Evolutionary conservation across 768 basidiomycete genomes (phyloP).

Genomic region (Boletus insuetus): DNA sequence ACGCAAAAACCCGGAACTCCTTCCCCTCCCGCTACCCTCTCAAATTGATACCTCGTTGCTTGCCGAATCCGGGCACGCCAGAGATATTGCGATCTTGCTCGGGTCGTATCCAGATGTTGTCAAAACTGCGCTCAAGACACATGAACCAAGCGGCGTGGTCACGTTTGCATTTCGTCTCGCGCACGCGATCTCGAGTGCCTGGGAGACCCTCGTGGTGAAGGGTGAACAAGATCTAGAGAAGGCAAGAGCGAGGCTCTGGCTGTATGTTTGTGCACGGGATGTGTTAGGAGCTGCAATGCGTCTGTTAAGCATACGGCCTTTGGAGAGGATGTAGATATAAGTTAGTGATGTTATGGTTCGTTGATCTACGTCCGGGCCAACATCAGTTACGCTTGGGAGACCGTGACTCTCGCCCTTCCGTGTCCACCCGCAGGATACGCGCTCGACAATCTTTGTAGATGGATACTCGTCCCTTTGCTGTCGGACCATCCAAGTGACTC

Average conservation of each 20-base stretch:
- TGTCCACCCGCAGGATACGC: neutral
- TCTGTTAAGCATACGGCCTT: slow-evolving; percentile 81
- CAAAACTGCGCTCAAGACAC: slow-evolving; percentile 75
- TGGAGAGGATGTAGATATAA: slow-evolving; percentile 79
- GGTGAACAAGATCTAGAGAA: slow-evolving; percentile 74
- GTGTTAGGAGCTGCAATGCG: slow-evolving; percentile 87
- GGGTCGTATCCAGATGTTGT: slow-evolving; percentile 92
- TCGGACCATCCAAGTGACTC: neutral
- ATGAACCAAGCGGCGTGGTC: slow-evolving; percentile 89
- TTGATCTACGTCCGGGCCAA: no score
- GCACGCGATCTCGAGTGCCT: slow-evolving; percentile 88
- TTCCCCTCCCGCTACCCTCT: slow-evolving; percentile 70
- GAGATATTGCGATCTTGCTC: slow-evolving; percentile 84
- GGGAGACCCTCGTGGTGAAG: slow-evolving; percentile 87
- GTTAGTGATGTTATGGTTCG: neutral
- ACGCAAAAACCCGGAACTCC: slow-evolving; percentile 86
- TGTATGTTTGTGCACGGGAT: slow-evolving; percentile 86
- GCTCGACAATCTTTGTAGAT: neutral
- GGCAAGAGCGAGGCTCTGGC: slow-evolving; percentile 81
- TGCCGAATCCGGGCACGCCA: slow-evolving; percentile 63
- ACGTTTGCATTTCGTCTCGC: slow-evolving; percentile 85
- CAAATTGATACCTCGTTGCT: slow-evolving; percentile 70
- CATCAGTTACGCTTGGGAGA: neutral
- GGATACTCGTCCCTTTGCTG: no score
- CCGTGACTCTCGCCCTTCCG: neutral